Conservation (phyloP, 768 basidiomycete species). For the Terana coerulea region DNA sequence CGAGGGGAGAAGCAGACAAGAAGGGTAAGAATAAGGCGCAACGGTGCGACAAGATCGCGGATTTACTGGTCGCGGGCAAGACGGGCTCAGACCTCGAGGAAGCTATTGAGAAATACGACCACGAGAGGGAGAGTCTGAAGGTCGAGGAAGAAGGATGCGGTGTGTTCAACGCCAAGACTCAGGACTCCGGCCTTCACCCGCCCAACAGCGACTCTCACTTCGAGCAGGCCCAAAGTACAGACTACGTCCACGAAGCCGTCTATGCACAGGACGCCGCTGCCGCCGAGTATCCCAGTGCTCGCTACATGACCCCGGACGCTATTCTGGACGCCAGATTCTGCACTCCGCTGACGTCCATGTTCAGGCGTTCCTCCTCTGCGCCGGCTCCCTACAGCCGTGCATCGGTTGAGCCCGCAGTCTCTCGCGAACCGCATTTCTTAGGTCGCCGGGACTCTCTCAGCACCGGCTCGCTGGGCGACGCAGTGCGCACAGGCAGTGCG, state of each 20-base stretch:
- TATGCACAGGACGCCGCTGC: too few relatives aligned
- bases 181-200: conserved; percentile 7
- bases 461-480: conserved; percentile 1
- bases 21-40: conserved; percentile 50
- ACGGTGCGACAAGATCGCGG: conserved; percentile 65
- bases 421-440: conserved; percentile 4
- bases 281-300: not conserved
- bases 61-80: conserved; percentile 63
- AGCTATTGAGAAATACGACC: conserved; percentile 63
- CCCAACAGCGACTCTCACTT: too few relatives aligned
- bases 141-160: conserved; percentile 23
- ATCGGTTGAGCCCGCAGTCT: conserved; percentile 7
- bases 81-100: conserved; percentile 56
- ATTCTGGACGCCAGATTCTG: conserved; percentile 33
- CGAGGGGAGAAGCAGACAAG: conserved; percentile 32
- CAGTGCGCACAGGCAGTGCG: not conserved
- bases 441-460: conserved; percentile 15
- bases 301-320: conserved; percentile 7
- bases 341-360: conserved; percentile 59
- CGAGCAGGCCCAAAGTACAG: too few relatives aligned
- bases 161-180: conserved; percentile 10
- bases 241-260: too few relatives aligned
- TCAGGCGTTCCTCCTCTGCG: conserved; percentile 60
- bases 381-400: conserved; percentile 33
- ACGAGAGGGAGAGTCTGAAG: conserved; percentile 20